A percentile compares a stretch with the other conserved stretches of the same genome.
Evolutionary conservation across 176 grass and related monocot genomes (phyloP).

Genomic region (Cymbopogon citratus): DNA sequence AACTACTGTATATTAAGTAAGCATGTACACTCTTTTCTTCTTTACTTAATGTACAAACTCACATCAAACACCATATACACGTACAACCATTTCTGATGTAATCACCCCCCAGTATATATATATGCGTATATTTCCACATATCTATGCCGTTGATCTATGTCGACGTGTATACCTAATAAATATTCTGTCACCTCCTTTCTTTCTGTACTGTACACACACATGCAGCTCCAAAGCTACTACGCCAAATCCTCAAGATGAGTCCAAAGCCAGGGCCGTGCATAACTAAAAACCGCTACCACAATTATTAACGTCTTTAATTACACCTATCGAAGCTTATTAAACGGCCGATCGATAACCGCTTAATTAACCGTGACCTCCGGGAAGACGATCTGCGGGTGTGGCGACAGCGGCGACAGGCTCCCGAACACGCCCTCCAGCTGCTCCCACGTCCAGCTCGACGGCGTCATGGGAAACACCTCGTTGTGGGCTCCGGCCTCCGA

Average conservation of each 20-base stretch:
- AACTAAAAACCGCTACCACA: conserved; percentile 37
- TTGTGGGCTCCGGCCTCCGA: background rate
- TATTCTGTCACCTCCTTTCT: conserved; percentile 17
- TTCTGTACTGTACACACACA: conserved; percentile 29
- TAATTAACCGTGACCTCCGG: conserved; percentile 45
- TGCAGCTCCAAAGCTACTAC: conserved; percentile 33
- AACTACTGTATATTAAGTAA: background rate
- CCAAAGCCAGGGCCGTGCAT: conserved; percentile 36
- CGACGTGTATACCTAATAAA: conserved; percentile 18
- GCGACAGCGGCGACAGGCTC: conserved; percentile 44
- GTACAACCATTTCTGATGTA: background rate
- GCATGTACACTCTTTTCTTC: background rate
- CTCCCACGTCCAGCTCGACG: conserved; percentile 40
- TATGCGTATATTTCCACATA: background rate
- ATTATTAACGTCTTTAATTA: conserved; percentile 17
- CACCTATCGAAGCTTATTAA: conserved; percentile 21
- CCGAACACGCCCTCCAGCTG: conserved; percentile 38
- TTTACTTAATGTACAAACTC: conserved; percentile 34
- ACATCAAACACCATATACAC: background rate
- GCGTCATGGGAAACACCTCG: conserved; percentile 35
- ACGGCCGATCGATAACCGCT: background rate
- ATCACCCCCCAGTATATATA: background rate
- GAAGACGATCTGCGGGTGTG: conserved; percentile 41
- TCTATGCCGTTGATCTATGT: conserved; percentile 11
- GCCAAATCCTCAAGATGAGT: conserved; percentile 29